Percentiles rank a stretch among this genome's conserved stretches.
phyloP scores from a whole-genome alignment of 768 basidiomycete species.

The Cyclocybe aegerita region DNA sequence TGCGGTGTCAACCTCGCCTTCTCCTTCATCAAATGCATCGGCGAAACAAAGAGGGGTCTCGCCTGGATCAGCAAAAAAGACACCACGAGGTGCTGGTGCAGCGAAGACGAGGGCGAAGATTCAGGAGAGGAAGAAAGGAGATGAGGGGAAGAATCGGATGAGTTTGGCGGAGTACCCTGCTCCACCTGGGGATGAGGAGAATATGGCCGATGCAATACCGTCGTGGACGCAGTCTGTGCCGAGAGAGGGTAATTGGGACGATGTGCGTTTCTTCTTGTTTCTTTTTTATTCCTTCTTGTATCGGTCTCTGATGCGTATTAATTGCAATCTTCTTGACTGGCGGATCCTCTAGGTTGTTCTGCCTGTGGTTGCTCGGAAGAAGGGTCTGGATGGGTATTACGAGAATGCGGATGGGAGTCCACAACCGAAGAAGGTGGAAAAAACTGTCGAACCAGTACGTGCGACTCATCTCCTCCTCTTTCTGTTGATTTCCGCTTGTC shows the following conservation, averaged over 20 bases:
- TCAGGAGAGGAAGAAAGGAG: slow-evolving; percentile 34
- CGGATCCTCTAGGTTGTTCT: slow-evolving; percentile 62
- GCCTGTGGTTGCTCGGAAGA: slow-evolving; percentile 83
- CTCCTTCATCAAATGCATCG: slow-evolving; percentile 10
- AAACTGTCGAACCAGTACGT: slow-evolving; percentile 58
- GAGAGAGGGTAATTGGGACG: slow-evolving; percentile 79
- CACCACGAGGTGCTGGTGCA: slow-evolving; percentile 27
- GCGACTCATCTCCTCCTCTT: not conserved
- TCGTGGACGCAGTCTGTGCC: slow-evolving; percentile 77
- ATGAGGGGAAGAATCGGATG: slow-evolving; percentile 46
- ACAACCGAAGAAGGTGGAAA: slow-evolving; percentile 45
- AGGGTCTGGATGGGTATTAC: slow-evolving; percentile 71
- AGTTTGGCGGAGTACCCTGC: slow-evolving; percentile 73
- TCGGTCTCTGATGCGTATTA: not conserved
- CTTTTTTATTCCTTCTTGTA: not conserved
- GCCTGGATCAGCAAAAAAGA: slow-evolving; percentile 23
- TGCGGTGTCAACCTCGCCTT: not conserved
- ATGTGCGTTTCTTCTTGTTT: slow-evolving; percentile 43
- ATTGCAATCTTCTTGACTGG: slow-evolving; percentile 2
- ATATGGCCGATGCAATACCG: slow-evolving; percentile 75
- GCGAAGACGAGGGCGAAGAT: slow-evolving; percentile 41
- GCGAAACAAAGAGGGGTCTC: slow-evolving; percentile 31
- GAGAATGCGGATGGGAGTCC: slow-evolving; percentile 70
- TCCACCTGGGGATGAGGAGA: slow-evolving; percentile 44
- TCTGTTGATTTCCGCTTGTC: slow-evolving; percentile 2